Evolutionary conservation across 768 basidiomycete species (phyloP), one percentile per base, ranked within the genome.

Genomic region (Coprinopsis marcescibilis): DNA sequence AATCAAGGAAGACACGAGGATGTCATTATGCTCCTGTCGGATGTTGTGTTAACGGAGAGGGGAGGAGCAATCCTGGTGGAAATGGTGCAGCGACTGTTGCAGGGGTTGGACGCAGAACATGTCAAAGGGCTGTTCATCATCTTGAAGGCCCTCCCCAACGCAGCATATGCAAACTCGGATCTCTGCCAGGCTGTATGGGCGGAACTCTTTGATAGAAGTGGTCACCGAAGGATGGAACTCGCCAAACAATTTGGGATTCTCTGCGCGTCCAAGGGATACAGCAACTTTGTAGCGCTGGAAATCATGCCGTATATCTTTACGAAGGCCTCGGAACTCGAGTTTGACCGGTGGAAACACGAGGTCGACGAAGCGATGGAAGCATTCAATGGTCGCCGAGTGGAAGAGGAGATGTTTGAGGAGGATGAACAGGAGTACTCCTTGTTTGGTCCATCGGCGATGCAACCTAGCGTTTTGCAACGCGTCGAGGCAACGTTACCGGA

Each of bases 401-500:
- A 35, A 4, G 41, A 24, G 4, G 17, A 48, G 4, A 55, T 68
- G 2, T 66, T 69, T 32, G 69, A 70, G 47, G 62, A 65, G 13
- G 27, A 52, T 2, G 53, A 54, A 6, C 58, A 63, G 8, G 66
- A 70, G 44, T 68, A 69, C 46, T 32, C 44, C 6, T 39, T 39
- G 7, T 45, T 63, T 13, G 37, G 13, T 27, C 46, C 49, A 14
- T 32, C 60, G 23, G 25, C 43, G 11, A 50, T 54, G 13, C 51
- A 30, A 3, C 47, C 34, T 3, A 57, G 62, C 4, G 51, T 60
- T 11, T 26, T 64, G 37, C 59, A 58, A 26, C 24, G 60, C 34
- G 57, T 71, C 12, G 50, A 65, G 43, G 38, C 55, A 15, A 52
- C 48, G 2, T 48, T 72, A 10, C 69, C 69, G 12, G 41, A 44